phyloP scores from a whole-genome alignment of 208 protist genomes.

The Herpetomonas samuelpessoai region DNA sequence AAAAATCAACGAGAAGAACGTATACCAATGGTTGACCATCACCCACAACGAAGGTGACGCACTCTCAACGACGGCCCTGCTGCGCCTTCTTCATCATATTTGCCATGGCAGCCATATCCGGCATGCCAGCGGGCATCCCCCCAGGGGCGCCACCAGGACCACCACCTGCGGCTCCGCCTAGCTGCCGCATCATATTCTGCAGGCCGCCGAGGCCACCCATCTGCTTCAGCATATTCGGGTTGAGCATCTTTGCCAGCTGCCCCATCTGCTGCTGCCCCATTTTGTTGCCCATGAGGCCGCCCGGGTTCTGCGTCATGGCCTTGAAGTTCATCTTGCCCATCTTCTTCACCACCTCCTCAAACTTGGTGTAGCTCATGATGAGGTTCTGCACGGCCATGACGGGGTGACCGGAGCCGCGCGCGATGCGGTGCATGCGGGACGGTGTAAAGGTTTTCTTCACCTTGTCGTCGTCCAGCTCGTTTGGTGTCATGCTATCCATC shows the following conservation, averaged over 20 bases:
- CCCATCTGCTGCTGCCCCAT: constrained; percentile 86
- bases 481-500: constrained; percentile 96
- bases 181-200: constrained; percentile 89
- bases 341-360: constrained; percentile 90
- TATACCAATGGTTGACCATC: not conserved
- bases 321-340: constrained; percentile 92
- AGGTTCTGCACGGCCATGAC: constrained; percentile 80
- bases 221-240: constrained; percentile 85
- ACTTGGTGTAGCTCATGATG: constrained; percentile 77
- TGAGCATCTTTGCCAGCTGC: constrained; percentile 82
- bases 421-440: constrained; percentile 80
- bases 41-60: constrained; percentile 4
- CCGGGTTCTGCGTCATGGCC: constrained; percentile 76
- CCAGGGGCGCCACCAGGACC: constrained; percentile 20
- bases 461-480: constrained; percentile 88
- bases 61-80: constrained; percentile 7
- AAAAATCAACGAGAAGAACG: not conserved
- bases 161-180: constrained; percentile 37
- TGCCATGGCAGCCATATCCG: constrained; percentile 21
- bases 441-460: constrained; percentile 92
- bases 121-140: constrained; percentile 15
- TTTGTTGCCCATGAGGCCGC: constrained; percentile 40
- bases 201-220: constrained; percentile 81
- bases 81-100: constrained; percentile 66
- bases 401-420: constrained; percentile 76